Evolutionary conservation across 2,329 filamentous ascomycete species (phyloP).

Genomic region (Ophiocordyceps camponoti-leonardi): DNA sequence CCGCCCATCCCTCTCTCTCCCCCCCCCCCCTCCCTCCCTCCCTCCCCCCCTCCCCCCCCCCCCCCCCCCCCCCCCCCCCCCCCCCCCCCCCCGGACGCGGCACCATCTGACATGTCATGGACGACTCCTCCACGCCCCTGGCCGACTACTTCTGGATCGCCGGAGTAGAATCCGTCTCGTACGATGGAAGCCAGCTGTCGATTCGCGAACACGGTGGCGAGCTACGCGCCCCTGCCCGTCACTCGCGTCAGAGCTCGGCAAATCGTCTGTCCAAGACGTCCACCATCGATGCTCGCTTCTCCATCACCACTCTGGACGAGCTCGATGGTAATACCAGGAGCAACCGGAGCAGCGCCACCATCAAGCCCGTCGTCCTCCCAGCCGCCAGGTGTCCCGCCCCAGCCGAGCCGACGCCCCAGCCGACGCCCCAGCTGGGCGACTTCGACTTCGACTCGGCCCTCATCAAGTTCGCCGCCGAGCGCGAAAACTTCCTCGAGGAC

Average conservation of each 20-base stretch:
- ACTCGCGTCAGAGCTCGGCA: conserved; percentile 44
- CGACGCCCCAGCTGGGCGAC: conserved; percentile 32
- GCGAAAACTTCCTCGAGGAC: conserved; percentile 86
- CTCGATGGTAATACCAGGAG: conserved; percentile 39
- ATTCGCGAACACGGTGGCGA: conserved; percentile 45
- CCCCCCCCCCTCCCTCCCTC: neutral
- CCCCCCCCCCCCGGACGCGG: too few species aligned
- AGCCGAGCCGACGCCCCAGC: too few species aligned
- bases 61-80: too few species aligned
- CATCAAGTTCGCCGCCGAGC: conserved; percentile 86
- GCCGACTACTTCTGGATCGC: conserved; percentile 66
- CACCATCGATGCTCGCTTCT: conserved; percentile 26
- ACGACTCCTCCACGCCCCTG: conserved; percentile 44
- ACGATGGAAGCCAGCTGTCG: conserved; percentile 33
- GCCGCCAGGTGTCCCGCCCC: conserved; percentile 9
- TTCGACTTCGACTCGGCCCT: conserved; percentile 90
- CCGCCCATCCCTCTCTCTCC: neutral
- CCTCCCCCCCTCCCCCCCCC: too few species aligned
- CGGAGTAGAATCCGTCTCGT: conserved; percentile 49
- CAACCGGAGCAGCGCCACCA: conserved; percentile 50
- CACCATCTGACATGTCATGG: conserved; percentile 31
- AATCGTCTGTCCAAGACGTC: conserved; percentile 39
- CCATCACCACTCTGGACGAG: conserved; percentile 40
- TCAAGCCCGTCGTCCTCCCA: conserved; percentile 25
- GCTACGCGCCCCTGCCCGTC: conserved; percentile 27